Conservation (phyloP, 176 grass and related monocot species). For the Oryza rufipogon region DNA sequence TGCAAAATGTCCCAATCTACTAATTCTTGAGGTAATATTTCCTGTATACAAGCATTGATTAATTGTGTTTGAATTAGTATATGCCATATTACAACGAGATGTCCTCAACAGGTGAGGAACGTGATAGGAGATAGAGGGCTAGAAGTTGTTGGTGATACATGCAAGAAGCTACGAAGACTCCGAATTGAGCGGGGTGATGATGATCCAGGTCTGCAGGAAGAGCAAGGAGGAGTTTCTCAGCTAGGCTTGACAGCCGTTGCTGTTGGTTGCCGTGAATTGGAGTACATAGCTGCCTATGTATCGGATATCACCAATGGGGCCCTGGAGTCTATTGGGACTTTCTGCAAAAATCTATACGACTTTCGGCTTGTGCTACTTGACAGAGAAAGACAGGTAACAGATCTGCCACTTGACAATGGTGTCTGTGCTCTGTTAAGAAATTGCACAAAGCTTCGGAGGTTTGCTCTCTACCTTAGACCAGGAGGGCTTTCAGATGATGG, state of each 20-base stretch:
- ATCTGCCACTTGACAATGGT: constrained; percentile 86
- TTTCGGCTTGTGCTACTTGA: constrained; percentile 90
- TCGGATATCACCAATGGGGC: constrained; percentile 91
- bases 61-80: neutral
- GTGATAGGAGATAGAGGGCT: constrained; percentile 87
- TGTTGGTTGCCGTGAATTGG: constrained; percentile 76
- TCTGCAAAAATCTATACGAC: constrained; percentile 81
- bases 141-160: constrained; percentile 68
- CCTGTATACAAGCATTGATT: constrained; percentile 5
- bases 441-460: constrained; percentile 80
- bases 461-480: constrained; percentile 79
- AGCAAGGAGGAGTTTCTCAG: constrained; percentile 80
- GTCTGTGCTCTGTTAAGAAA: constrained; percentile 73
- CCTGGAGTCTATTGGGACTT: constrained; percentile 78
- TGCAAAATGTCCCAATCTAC: constrained; percentile 71
- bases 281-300: constrained; percentile 89
- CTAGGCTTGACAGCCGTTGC: constrained; percentile 72
- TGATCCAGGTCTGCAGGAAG: constrained; percentile 81
- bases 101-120: constrained; percentile 64
- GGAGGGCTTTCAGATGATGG: constrained; percentile 85
- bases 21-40: constrained; percentile 79
- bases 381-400: constrained; percentile 54
- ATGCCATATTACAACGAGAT: constrained; percentile 27
- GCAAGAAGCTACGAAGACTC: constrained; percentile 74
- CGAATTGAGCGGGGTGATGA: constrained; percentile 90